Percentiles rank a stretch among this genome's conserved stretches.
These are phyloP conservation scores for Teratosphaeriaceae sp. DNA, from an alignment of 2,329 filamentous ascomycete genomes.

Conservation along the genomic window DNA sequence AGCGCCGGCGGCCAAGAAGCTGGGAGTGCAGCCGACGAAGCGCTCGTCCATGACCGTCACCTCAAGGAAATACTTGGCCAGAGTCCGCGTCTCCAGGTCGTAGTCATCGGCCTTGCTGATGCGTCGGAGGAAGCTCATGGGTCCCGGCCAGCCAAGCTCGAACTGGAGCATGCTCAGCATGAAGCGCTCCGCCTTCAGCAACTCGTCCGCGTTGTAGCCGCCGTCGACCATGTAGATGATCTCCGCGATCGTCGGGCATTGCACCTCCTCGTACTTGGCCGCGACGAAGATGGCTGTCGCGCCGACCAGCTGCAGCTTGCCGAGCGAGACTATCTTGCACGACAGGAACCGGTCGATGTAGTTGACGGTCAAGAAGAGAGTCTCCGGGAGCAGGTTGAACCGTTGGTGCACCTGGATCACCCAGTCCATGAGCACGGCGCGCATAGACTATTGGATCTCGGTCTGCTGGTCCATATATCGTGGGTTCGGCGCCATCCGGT, in stretches of 20 bases:
- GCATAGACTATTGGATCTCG: conserved; percentile 99
- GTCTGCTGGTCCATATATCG: conserved; percentile 96
- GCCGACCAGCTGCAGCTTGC: conserved; percentile 91
- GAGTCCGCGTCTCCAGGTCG: conserved; percentile 85
- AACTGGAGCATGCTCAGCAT: conserved; percentile 97
- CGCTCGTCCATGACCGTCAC: conserved; percentile 97
- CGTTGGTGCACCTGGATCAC: conserved; percentile 91
- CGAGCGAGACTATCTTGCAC: conserved; percentile 87
- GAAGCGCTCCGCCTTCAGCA: conserved; percentile 94
- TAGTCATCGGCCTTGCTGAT: conserved; percentile 99
- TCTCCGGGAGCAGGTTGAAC: conserved; percentile 87
- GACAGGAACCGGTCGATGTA: conserved; percentile 96
- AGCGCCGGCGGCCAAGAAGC: conserved; percentile 83
- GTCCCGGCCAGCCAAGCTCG: conserved; percentile 95
- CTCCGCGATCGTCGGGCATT: conserved; percentile 88
- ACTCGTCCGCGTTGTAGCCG: conserved; percentile 83
- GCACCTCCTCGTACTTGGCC: conserved; percentile 98
- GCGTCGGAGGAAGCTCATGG: conserved; percentile 94
- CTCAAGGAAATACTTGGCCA: conserved; percentile 97
- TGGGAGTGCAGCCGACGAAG: conserved; percentile 85
- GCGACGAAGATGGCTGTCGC: conserved; percentile 94
- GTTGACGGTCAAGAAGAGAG: conserved; percentile 89
- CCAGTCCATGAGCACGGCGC: conserved; percentile 96
- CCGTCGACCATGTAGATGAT: conserved; percentile 98
- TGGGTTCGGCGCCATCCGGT: conserved; percentile 75